Base-by-base conservation (phyloP, 2,329 filamentous ascomycete genomes). In the Plenodomus biglobosus region DNA sequence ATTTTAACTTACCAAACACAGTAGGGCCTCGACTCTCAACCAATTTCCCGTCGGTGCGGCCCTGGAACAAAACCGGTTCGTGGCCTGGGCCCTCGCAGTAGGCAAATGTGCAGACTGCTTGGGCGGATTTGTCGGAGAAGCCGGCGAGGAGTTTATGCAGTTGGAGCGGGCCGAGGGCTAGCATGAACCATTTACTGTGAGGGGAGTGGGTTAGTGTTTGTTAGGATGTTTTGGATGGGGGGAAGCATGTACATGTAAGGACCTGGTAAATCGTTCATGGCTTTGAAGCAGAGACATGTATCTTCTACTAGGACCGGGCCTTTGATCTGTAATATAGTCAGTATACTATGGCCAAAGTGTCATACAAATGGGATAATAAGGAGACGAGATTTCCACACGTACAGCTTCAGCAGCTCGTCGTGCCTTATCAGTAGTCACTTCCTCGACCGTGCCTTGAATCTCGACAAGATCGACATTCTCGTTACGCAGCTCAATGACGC, bases 171-270 rank as follows among this genome's bases (percentile, higher is more conserved):
- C 94, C 94, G 48, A 96, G 79, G 22, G 84, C 81, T 53, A 87
- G 77, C 73, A 99, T 81, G 75, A 99, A 99, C 84, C 90, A 95
- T 80, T 99, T 99, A 60, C 92, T 96, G n/a, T 13, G n/a, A n/a
- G n/a, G n/a, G n/a, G 24, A 24, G 19, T 16, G 19, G 5, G 10
- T 24, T 5, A 24, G 34, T 7, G 34, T 38, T 20, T 38, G 38
- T 30, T 10, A 15, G 6, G 32, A 13, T 27, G 13, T 38, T 43
- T 36, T 44, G 40, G n/a, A 10, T 3, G 20, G 2, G 30, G 11
- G 19, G 17, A 16, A 20, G 24, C 35, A 75, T 83, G 61, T 79
- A 95, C 92, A 99, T 95, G 72, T 99, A 99, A 35, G 92, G 90
- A 1, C 94, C 94, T 1, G 94, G 94, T 22, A 99, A 80, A n/a